These are phyloP conservation scores for Tetrapisispora pingtungensis DNA, from an alignment of 805 yeast species.

Conservation along the genomic window DNA sequence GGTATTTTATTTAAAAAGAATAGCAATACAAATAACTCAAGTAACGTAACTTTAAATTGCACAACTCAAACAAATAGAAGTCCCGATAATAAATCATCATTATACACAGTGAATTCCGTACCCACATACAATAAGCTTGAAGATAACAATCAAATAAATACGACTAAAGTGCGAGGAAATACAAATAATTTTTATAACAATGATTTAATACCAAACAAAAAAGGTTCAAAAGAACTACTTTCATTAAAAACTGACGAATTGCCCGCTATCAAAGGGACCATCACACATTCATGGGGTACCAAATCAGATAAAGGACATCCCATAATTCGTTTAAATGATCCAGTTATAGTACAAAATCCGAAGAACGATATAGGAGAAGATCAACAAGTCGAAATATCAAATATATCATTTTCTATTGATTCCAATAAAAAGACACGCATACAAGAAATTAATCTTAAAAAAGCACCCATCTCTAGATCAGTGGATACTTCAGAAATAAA, in stretches of 20 bases:
- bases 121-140: neutral
- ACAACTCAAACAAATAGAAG: neutral
- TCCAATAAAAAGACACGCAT: too few species aligned
- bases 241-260: slow-evolving; percentile 5
- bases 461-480: neutral
- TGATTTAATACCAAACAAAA: neutral
- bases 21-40: slow-evolving; percentile 3
- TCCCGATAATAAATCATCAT: neutral
- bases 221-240: neutral
- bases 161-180: neutral
- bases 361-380: neutral
- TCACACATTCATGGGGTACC: slow-evolving; percentile 42
- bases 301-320: slow-evolving; percentile 12
- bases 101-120: neutral
- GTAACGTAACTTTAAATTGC: neutral
- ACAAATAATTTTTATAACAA: neutral
- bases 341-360: neutral
- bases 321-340: slow-evolving; percentile 15
- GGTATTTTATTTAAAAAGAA: slow-evolving; percentile 23
- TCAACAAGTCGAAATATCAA: neutral
- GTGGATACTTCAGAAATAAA: neutral
- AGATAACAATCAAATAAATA: neutral
- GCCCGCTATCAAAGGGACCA: slow-evolving; percentile 37
- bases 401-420: neutral
- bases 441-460: neutral